Percentiles rank a stretch among this genome's conserved stretches.
phyloP scores from a whole-genome alignment of 2,329 filamentous ascomycete species.

The Epichloe sp. region DNA sequence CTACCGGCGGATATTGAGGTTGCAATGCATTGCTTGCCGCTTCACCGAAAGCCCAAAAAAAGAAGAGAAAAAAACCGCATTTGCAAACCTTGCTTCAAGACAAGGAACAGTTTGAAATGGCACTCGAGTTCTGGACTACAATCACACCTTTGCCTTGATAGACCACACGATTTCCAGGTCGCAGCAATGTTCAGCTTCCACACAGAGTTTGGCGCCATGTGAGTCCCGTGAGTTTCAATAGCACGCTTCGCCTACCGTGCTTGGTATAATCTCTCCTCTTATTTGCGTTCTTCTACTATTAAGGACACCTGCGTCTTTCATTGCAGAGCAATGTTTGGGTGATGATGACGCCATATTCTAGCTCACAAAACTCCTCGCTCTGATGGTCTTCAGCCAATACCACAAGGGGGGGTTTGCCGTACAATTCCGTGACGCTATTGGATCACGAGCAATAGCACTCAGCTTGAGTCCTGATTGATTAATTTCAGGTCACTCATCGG shows the following conservation, averaged over 20 bases:
- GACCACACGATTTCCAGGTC: neutral
- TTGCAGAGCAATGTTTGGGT: neutral
- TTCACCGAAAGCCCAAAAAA: too few species aligned
- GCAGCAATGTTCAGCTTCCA: neutral
- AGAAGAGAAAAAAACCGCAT: neutral
- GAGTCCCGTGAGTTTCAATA: neutral
- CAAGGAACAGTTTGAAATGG: neutral
- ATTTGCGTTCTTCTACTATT: neutral
- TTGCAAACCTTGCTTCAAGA: neutral
- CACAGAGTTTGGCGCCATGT: neutral
- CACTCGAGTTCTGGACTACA: neutral
- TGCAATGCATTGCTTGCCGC: too few species aligned
- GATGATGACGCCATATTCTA: slow-evolving; percentile 2
- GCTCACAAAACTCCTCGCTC: neutral
- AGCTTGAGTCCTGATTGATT: too few species aligned
- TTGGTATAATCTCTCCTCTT: neutral
- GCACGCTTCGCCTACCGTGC: neutral
- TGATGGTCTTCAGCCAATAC: neutral
- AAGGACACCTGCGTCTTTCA: neutral
- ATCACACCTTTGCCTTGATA: neutral
- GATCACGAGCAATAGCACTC: too few species aligned
- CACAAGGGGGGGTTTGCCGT: neutral
- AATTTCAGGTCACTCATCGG: too few species aligned
- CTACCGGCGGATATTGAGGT: too few species aligned
- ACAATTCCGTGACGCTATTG: neutral